Conservation (phyloP, 495 filamentous ascomycete species). For the Sporormia fimetaria region DNA sequence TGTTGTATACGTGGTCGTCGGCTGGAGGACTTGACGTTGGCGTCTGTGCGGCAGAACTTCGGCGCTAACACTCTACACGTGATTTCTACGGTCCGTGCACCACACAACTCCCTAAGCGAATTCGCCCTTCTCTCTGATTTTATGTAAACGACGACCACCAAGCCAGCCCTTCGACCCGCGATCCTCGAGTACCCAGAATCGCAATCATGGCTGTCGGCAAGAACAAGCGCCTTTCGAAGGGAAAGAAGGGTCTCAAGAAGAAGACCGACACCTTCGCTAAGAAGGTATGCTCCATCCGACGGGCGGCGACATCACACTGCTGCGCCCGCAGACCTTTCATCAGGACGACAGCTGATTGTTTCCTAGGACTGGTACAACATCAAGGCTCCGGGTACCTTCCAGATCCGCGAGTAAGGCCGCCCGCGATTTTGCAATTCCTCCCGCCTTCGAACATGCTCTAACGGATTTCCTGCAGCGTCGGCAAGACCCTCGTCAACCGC, state of each 20-base stretch:
- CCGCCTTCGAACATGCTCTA: slow-evolving; percentile 18
- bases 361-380: slow-evolving; percentile 84
- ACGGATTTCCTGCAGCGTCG: slow-evolving; percentile 53
- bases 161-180: slow-evolving; percentile 7
- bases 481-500: slow-evolving; percentile 97
- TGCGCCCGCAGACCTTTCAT: not conserved
- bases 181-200: slow-evolving; percentile 19
- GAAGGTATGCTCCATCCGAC: too few species aligned
- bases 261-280: slow-evolving; percentile 93
- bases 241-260: slow-evolving; percentile 99
- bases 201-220: slow-evolving; percentile 52
- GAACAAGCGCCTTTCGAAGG: slow-evolving; percentile 99
- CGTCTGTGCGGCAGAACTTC: too few species aligned
- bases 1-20: too few species aligned
- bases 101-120: slow-evolving; percentile 11
- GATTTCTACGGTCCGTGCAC: too few species aligned
- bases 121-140: slow-evolving; percentile 14
- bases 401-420: slow-evolving; percentile 79
- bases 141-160: slow-evolving; percentile 25
- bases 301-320: not conserved
- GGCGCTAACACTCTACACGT: not conserved
- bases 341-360: not conserved
- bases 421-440: slow-evolving; percentile 2
- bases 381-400: slow-evolving; percentile 96
- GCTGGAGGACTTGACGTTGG: too few species aligned